A percentile compares a stretch with the other conserved stretches of the same genome.
These are phyloP conservation scores for Phytophthora cryptogea DNA, from an alignment of 352 stramenopile species.

Conservation along the genomic window DNA sequence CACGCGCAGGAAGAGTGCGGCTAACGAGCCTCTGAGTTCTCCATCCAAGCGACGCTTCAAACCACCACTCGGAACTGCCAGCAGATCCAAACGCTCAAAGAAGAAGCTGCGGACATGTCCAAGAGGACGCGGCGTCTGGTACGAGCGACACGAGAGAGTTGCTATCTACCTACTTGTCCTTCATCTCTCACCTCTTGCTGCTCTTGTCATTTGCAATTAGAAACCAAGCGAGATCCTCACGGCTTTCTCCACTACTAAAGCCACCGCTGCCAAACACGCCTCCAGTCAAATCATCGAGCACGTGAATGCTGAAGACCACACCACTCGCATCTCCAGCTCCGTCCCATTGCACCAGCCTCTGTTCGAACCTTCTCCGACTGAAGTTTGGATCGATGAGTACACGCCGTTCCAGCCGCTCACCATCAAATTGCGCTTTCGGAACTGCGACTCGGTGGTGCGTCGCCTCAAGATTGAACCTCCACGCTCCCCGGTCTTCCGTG, in stretches of 20 bases:
- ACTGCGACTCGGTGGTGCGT: conserved; percentile 91
- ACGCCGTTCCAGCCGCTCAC: conserved; percentile 83
- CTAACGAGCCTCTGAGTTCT: too few relatives aligned
- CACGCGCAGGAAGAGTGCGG: too few relatives aligned
- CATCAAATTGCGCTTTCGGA: conserved; percentile 91
- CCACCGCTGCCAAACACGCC: conserved; percentile 40
- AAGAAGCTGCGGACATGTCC: conserved; percentile 18
- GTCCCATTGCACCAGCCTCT: conserved; percentile 88
- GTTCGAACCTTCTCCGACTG: conserved; percentile 82
- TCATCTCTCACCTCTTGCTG: conserved; percentile 1
- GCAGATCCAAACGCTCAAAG: conserved; percentile 5
- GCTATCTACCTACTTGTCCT: background rate
- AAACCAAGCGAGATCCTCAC: conserved; percentile 74
- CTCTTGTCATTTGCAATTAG: conserved; percentile 19
- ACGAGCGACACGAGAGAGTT: background rate
- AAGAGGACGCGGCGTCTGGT: conserved; percentile 31
- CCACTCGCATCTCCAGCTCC: conserved; percentile 50
- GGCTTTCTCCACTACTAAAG: conserved; percentile 64
- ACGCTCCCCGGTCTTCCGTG: conserved; percentile 89
- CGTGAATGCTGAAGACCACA: conserved; percentile 80
- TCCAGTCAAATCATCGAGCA: conserved; percentile 61
- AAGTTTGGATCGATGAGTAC: conserved; percentile 94
- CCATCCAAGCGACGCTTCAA: background rate
- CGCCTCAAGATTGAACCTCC: conserved; percentile 89
- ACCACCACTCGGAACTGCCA: background rate